Percentiles rank a stretch among this genome's conserved stretches.
phyloP scores from a whole-genome alignment of 305 asterid species.

The Caryopteris hybrid region DNA sequence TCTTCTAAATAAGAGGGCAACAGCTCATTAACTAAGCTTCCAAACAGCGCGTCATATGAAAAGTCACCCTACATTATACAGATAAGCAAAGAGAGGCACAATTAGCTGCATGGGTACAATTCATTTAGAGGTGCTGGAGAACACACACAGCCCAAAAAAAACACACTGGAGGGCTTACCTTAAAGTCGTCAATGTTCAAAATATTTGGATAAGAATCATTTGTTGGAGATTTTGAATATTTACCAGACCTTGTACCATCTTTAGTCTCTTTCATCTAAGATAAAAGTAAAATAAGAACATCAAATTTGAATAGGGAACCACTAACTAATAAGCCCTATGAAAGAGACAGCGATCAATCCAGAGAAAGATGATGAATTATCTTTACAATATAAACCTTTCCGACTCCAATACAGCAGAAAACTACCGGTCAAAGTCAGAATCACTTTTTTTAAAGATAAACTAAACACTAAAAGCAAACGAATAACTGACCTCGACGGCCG shows the following conservation, averaged over 20 bases:
- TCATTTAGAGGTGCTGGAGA: neutral
- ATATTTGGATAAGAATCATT: constrained; percentile 53
- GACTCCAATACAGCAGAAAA: neutral
- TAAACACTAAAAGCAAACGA: neutral
- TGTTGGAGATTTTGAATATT: constrained; percentile 42
- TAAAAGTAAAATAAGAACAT: constrained; percentile 11
- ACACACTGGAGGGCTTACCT: constrained; percentile 44
- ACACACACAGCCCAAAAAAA: neutral
- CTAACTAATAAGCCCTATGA: neutral
- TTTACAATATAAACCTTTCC: neutral
- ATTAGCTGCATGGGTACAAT: constrained; percentile 18
- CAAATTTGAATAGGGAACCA: neutral
- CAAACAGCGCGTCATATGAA: constrained; percentile 87
- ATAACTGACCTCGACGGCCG: constrained; percentile 16
- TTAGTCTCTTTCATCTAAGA: constrained; percentile 73
- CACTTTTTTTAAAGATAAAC: too few species aligned
- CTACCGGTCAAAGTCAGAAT: neutral
- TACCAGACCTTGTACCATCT: constrained; percentile 42
- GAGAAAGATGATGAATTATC: neutral
- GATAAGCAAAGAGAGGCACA: constrained; percentile 15
- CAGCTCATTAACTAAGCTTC: constrained; percentile 74
- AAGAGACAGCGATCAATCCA: neutral
- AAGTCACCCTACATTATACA: constrained; percentile 68
- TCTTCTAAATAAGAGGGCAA: constrained; percentile 85
- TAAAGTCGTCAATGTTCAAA: constrained; percentile 83